These are phyloP conservation scores for Phalaenopsis hybrid DNA, from an alignment of 116 monocot genomes.

Conservation along the genomic window DNA sequence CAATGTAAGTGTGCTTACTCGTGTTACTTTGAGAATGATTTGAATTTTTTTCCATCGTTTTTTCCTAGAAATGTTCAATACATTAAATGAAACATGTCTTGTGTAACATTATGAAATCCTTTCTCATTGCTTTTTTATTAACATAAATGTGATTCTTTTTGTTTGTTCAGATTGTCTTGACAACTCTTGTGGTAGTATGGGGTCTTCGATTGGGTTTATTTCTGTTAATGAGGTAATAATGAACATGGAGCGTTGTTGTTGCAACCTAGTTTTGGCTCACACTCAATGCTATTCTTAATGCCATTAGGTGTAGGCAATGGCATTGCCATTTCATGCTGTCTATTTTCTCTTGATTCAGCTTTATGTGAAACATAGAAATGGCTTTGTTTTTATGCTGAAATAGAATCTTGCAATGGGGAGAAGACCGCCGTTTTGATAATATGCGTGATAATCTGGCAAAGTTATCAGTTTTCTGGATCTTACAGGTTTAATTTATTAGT, in stretches of 20 bases:
- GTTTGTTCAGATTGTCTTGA: slow-evolving; percentile 46
- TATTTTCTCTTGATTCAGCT: not conserved
- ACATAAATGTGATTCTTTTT: not conserved
- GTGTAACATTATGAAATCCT: not conserved
- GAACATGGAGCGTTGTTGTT: too few relatives aligned
- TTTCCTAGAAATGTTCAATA: not conserved
- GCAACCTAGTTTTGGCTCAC: too few relatives aligned
- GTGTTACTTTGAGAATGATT: not conserved
- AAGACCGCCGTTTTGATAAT: slow-evolving; percentile 69
- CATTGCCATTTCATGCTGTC: not conserved
- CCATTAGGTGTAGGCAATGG: too few relatives aligned
- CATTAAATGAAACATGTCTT: not conserved
- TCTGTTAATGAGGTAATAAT: slow-evolving; percentile 62
- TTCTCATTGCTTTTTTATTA: not conserved
- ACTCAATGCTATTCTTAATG: too few relatives aligned
- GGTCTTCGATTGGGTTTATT: slow-evolving; percentile 74
- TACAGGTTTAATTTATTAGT: slow-evolving; percentile 47
- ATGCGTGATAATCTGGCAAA: slow-evolving; percentile 62
- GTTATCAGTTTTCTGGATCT: slow-evolving; percentile 66
- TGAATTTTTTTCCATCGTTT: not conserved
- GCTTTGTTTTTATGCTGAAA: not conserved
- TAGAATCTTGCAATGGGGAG: slow-evolving; percentile 83
- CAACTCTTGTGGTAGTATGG: slow-evolving; percentile 63
- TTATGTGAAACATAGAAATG: not conserved
- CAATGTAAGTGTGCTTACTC: too few relatives aligned